These are phyloP conservation scores for Phaeolepiota aurea DNA, from an alignment of 768 basidiomycete genomes.

Conservation along the genomic window DNA sequence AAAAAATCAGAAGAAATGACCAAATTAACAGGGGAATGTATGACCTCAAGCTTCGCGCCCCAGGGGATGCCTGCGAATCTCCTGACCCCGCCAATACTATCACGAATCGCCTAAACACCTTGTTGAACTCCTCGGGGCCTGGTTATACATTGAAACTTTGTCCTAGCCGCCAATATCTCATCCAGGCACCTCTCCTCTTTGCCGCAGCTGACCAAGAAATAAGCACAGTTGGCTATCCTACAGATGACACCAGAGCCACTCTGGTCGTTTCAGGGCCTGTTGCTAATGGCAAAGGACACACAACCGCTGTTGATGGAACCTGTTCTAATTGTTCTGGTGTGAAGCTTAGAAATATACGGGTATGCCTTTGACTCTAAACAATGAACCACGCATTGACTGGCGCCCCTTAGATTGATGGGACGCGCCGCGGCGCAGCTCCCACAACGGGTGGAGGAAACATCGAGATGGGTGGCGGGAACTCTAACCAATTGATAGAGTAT, in stretches of 20 bases:
- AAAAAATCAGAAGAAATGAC: no score
- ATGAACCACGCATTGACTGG: background rate
- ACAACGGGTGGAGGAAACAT: slow-evolving; percentile 67
- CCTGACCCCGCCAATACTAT: slow-evolving; percentile 53
- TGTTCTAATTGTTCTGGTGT: slow-evolving; percentile 52
- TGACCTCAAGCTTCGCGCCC: no score
- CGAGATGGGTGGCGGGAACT: slow-evolving; percentile 75
- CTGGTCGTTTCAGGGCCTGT: slow-evolving; percentile 64
- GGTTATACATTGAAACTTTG: slow-evolving; percentile 66
- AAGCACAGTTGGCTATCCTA: slow-evolving; percentile 71
- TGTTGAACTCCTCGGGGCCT: slow-evolving; percentile 56
- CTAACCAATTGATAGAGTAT: slow-evolving; percentile 66
- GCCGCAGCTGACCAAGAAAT: slow-evolving; percentile 70
- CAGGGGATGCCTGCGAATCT: slow-evolving; percentile 20
- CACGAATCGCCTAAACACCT: slow-evolving; percentile 56
- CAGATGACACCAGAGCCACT: slow-evolving; percentile 54
- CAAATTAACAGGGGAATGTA: no score
- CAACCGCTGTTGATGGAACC: slow-evolving; percentile 64
- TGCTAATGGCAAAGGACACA: slow-evolving; percentile 54
- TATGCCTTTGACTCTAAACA: slow-evolving; percentile 12
- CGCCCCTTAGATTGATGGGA: slow-evolving; percentile 60
- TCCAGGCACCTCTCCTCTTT: slow-evolving; percentile 61
- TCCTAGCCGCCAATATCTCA: slow-evolving; percentile 48
- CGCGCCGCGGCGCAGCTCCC: slow-evolving; percentile 44
- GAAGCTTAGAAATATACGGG: slow-evolving; percentile 67